Evolutionary conservation across 192 early-diverging fungal genomes (phyloP).

Genomic region (Umbelopsis sp.): DNA sequence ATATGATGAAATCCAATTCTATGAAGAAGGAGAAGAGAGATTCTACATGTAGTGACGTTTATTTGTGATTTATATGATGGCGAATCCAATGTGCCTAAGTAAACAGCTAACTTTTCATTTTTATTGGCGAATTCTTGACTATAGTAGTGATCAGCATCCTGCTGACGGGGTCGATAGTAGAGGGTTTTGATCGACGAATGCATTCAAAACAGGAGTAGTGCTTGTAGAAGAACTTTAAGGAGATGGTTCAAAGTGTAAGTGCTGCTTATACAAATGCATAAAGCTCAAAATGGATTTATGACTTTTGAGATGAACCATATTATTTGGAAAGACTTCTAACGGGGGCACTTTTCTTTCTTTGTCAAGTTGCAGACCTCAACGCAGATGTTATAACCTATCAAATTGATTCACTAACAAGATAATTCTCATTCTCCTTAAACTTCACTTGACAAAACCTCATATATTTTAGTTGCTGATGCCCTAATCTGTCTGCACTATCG

Average conservation of each 20-base stretch:
- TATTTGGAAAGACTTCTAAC: constrained; percentile 1
- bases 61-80: not conserved
- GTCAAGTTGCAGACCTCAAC: constrained; percentile 4
- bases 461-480: too few relatives aligned
- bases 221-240: constrained; percentile 12
- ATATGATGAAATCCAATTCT: not conserved
- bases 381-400: not conserved
- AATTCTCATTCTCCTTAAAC: constrained; percentile 10
- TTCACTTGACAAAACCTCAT: not conserved
- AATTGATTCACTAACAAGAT: not conserved
- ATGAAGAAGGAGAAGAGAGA: constrained; percentile 7
- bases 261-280: not conserved
- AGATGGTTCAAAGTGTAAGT: not conserved
- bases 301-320: not conserved
- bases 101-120: not conserved
- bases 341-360: constrained; percentile 17
- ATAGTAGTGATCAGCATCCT: constrained; percentile 12
- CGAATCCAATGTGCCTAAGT: not conserved
- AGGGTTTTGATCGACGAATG: constrained; percentile 19
- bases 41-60: not conserved
- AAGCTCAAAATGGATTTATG: constrained; percentile 8
- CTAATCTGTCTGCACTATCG: too few relatives aligned
- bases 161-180: constrained; percentile 17
- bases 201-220: constrained; percentile 9
- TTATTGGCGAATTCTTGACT: constrained; percentile 4